Base-by-base conservation (phyloP, 164 flowering plant genomes). In the Vitis rupestris region DNA sequence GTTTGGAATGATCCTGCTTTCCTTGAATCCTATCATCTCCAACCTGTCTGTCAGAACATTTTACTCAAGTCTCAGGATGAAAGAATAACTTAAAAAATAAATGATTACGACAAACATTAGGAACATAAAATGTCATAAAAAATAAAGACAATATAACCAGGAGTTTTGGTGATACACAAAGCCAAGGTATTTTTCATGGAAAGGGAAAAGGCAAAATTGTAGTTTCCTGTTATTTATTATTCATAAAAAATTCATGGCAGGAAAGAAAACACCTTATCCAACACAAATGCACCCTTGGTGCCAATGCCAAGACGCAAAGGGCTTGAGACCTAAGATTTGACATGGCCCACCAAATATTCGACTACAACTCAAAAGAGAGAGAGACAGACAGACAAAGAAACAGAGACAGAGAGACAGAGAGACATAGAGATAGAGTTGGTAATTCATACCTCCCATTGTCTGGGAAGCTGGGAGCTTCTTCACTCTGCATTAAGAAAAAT, bases 21-120 rank as follows among this genome's bases (percentile, higher is more conserved):
- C 50, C 65, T 61, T 63, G 73, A 60, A 61, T 72, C 51, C 15
- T 60, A 30, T 78, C 75, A 57, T 82, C 78, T 66, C 64, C 76
- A 65, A 54, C 83, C 81, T 80, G 85, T 72, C 89, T 88, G 90
- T 75, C 86, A 75, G 79, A 69, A 81, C 30, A 74, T 71, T 44
- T 14, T 9, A 73, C 13, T 68, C 44, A 55, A 73, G 57, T 71
- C 62, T 59, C 47, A 82, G 50, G 44, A 72, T 65, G 65, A 76
- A 67, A 60, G 14, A 59, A 44, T 17, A 53, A 61, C 47, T 14
- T 23, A 59, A 58, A 59, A 16, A 59, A 23, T 2, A 59, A 10
- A 15, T 8, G 29, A 37, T 37, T 37, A 37, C 2, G 44, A 37
- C 44, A 3, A 37, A 37, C 4, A 3, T 37, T 37, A 37, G 44